Evolutionary conservation across 73 alveolate genomes (phyloP).

Genomic region (Symbiodinium natans): DNA sequence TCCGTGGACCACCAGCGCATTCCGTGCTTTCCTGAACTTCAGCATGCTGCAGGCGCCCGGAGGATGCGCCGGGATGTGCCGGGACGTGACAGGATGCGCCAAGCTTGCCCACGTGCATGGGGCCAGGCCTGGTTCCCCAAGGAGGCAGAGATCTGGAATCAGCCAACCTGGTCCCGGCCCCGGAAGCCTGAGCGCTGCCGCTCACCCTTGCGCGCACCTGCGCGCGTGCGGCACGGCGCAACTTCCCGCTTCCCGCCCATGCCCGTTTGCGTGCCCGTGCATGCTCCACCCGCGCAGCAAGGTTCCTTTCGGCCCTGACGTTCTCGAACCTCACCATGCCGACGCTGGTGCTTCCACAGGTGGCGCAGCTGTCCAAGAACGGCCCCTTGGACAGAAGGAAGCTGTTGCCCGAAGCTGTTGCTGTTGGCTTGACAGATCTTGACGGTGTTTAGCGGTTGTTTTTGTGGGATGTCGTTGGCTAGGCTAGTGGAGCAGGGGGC

Average conservation of each 20-base stretch:
- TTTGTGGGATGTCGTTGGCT: no score
- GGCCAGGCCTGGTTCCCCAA: constrained; percentile 89
- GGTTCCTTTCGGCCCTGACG: constrained; percentile 92
- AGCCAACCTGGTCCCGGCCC: constrained; percentile 57
- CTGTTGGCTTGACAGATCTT: not conserved
- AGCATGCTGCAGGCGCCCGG: constrained; percentile 58
- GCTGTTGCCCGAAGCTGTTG: not conserved
- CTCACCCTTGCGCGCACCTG: no score
- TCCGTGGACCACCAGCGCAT: constrained; percentile 59
- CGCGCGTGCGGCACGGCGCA: no score
- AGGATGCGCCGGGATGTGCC: not conserved
- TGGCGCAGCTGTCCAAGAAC: constrained; percentile 45
- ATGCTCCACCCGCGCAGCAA: no score
- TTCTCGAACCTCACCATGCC: constrained; percentile 92
- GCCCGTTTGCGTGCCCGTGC: no score
- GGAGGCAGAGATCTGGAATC: constrained; percentile 93
- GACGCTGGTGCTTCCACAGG: constrained; percentile 88
- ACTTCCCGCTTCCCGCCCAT: no score
- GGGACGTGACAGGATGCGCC: not conserved
- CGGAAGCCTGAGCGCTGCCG: no score
- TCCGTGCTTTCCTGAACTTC: constrained; percentile 82
- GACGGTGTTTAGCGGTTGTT: no score
- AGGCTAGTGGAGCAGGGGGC: no score
- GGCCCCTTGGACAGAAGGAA: constrained; percentile 26
- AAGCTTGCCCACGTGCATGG: no score